Percentiles rank a stretch among this genome's conserved stretches.
Conservation (phyloP, 495 filamentous ascomycete genomes). For the Parachaetomium inaequale region DNA sequence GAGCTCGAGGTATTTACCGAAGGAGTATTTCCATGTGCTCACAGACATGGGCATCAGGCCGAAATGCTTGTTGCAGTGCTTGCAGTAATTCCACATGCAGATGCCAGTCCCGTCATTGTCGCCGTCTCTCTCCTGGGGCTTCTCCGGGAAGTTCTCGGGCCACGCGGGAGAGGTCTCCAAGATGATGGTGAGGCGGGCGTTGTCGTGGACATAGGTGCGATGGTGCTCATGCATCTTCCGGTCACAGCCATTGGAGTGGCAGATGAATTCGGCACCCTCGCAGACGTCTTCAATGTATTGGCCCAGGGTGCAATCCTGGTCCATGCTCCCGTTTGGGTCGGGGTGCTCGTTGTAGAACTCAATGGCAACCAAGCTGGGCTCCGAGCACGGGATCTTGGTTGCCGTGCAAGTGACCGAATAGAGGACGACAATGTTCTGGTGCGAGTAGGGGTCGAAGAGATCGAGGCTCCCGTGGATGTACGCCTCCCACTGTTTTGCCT, state of each 20-base stretch:
- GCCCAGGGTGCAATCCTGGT: conserved; percentile 86
- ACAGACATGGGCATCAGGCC: conserved; percentile 90
- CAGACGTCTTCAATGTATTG: conserved; percentile 95
- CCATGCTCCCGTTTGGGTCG: conserved; percentile 55
- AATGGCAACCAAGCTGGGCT: conserved; percentile 79
- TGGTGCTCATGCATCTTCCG: conserved; percentile 89
- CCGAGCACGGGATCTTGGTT: conserved; percentile 86
- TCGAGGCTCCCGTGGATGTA: conserved; percentile 79
- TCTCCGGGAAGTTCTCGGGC: conserved; percentile 44
- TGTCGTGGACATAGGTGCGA: conserved; percentile 94
- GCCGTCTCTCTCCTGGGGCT: conserved; percentile 37
- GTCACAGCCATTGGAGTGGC: conserved; percentile 81
- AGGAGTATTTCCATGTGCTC: conserved; percentile 97
- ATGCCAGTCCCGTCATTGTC: conserved; percentile 56
- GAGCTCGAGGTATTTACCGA: conserved; percentile 94
- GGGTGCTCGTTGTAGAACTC: conserved; percentile 91
- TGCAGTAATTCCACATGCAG: conserved; percentile 97
- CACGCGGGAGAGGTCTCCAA: conserved; percentile 61
- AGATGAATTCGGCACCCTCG: conserved; percentile 65
- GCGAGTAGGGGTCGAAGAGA: conserved; percentile 87
- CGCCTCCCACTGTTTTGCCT: conserved; percentile 92
- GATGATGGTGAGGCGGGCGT: conserved; percentile 87
- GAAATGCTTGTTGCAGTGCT: conserved; percentile 83
- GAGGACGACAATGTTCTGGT: conserved; percentile 93
- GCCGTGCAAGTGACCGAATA: conserved; percentile 88